Evolutionary conservation across 1,284 basidiomycete species (phyloP).

Genomic region (Ganoderma sp.): DNA sequence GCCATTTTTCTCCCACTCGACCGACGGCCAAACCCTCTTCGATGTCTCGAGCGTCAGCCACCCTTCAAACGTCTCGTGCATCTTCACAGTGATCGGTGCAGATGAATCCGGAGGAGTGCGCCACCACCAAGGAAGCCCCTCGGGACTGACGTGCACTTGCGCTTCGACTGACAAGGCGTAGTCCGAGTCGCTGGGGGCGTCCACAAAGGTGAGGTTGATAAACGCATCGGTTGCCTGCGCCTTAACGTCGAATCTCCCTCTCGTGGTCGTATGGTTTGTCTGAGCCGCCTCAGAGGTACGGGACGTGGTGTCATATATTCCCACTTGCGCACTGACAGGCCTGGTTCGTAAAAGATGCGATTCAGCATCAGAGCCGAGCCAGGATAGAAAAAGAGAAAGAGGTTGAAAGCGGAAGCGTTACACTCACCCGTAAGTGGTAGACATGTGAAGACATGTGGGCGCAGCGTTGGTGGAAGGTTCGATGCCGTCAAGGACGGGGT

Average conservation of each 20-base stretch:
- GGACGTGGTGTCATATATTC: neutral
- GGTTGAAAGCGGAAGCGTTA: neutral
- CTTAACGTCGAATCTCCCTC: neutral
- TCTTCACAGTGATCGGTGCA: neutral
- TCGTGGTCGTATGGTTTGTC: neutral
- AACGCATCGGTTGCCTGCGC: neutral
- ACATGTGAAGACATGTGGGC: neutral
- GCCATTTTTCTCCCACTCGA: neutral
- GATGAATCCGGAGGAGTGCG: neutral
- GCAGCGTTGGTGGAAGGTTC: neutral
- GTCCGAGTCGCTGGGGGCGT: neutral
- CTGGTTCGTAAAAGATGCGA: neutral
- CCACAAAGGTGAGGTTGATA: neutral
- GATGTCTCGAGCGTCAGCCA: neutral
- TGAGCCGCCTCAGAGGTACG: neutral
- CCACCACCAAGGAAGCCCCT: neutral
- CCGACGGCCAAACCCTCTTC: neutral
- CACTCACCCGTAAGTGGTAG: neutral
- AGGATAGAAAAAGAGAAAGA: neutral
- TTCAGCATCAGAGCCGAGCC: neutral
- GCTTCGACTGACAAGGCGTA: neutral
- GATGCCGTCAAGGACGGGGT: neutral
- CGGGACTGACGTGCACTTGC: neutral
- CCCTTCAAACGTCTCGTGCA: neutral
- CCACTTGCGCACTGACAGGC: neutral